Evolutionary conservation across 805 yeast species (phyloP), one percentile per base, ranked within the genome.

Genomic region (Zygotorulaspora sp.): DNA sequence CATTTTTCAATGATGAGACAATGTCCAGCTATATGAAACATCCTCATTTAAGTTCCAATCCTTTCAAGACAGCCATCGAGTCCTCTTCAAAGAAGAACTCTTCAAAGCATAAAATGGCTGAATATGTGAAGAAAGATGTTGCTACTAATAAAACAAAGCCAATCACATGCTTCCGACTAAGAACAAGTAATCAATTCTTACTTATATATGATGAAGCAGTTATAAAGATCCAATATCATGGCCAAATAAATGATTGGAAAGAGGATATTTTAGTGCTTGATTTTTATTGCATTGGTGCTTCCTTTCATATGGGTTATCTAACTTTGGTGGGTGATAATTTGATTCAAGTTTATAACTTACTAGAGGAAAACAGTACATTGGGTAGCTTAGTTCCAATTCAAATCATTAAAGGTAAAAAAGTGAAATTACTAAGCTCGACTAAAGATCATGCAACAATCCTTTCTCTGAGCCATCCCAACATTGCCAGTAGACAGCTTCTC

Each of bases 181-280:
- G 67, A 6, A 74, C 75, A 32, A 66, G 73, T 36, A 62, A 67
- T 10, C 75, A 75, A 35, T 74, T 79, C 36, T 59, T 83, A 10
- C 57, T 83, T 31, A 81, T 83, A 24, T 86, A 83, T 63, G 83
- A 74, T 39, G 78, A 78, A 36, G 78, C 81, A 49, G 87, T 85
- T 3, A 65, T 85, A 2, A 78, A 78, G 41, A 71, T 80, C 41
- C 78, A 81, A 53, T 71, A 73, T 32, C 66, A 70, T 27, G 84
- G 84, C 3, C 70, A 70, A 44, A 63, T 78, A 25, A 69, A 75
- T 6, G 52, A 62, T 25, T 58, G 63, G 48, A 63, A 60, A 28
- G 49, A 52, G 7, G 68, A 65, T 44, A 61, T 68, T 5, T 47
- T 70, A 32, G 70, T 69, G 5, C 56, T 70, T 41, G 69, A 68